Conservation (phyloP, 768 basidiomycete genomes). For the Suillus subalutaceus region DNA sequence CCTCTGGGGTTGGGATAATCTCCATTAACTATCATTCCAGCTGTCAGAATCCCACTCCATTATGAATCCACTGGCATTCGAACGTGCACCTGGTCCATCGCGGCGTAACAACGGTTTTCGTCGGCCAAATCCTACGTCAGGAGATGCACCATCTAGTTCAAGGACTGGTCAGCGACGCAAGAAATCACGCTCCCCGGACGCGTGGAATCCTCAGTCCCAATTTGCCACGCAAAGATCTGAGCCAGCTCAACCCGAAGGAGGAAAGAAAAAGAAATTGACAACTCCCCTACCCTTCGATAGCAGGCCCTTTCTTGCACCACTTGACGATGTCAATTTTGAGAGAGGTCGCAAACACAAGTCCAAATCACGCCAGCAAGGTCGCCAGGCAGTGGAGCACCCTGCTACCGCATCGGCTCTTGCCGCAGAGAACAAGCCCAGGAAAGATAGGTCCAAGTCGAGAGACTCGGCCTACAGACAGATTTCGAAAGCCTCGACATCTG, state of each 20-base stretch:
- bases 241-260: constrained; percentile 22
- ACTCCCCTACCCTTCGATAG: constrained; percentile 17
- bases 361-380: constrained; percentile 30
- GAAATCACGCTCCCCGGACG: constrained; percentile 40
- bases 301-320: constrained; percentile 31
- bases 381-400: constrained; percentile 24
- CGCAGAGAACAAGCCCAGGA: constrained; percentile 18
- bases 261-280: constrained; percentile 35
- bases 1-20: not conserved
- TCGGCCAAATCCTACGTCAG: constrained; percentile 17
- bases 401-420: constrained; percentile 12
- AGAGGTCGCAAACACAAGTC: constrained; percentile 36
- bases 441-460: constrained; percentile 40
- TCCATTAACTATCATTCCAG: not conserved
- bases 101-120: constrained; percentile 31
- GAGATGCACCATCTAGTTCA: constrained; percentile 12
- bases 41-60: not conserved
- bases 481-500: constrained; percentile 30
- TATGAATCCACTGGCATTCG: constrained; percentile 19
- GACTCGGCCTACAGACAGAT: constrained; percentile 27
- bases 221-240: constrained; percentile 24
- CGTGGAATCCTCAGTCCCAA: constrained; percentile 23
- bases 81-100: constrained; percentile 14
- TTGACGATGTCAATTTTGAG: constrained; percentile 30
- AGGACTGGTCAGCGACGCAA: constrained; percentile 29